These are phyloP conservation scores for Margaritispora aquatica DNA, from an alignment of 495 filamentous ascomycete genomes.

Conservation along the genomic window DNA sequence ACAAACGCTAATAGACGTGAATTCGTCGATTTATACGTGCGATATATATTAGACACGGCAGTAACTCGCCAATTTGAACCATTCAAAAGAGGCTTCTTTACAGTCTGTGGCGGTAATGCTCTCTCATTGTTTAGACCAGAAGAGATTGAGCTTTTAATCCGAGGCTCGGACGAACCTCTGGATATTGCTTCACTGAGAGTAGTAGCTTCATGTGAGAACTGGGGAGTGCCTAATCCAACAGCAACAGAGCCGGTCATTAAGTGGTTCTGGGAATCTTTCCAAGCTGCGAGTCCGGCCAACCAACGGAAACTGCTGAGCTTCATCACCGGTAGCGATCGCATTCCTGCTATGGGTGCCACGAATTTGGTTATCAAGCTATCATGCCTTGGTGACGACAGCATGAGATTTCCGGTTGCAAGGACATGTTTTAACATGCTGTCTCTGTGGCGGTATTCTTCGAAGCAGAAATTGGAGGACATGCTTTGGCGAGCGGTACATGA, in stretches of 20 bases:
- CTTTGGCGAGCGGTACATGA: slow-evolving; percentile 84
- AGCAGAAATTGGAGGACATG: slow-evolving; percentile 59
- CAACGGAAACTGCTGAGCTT: slow-evolving; percentile 81
- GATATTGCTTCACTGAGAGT: slow-evolving; percentile 71
- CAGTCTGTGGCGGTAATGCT: slow-evolving; percentile 86
- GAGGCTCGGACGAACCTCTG: slow-evolving; percentile 80
- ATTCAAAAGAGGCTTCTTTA: slow-evolving; percentile 93
- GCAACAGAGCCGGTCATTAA: slow-evolving; percentile 59
- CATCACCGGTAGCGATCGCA: slow-evolving; percentile 89
- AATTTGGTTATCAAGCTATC: slow-evolving; percentile 68
- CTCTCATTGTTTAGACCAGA: slow-evolving; percentile 87
- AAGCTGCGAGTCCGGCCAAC: slow-evolving; percentile 51
- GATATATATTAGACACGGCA: slow-evolving; percentile 71
- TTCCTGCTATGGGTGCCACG: slow-evolving; percentile 86
- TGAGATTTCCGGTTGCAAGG: slow-evolving; percentile 76
- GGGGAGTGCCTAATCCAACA: slow-evolving; percentile 42
- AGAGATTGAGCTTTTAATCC: slow-evolving; percentile 85
- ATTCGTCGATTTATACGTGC: slow-evolving; percentile 84
- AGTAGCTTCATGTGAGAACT: slow-evolving; percentile 79
- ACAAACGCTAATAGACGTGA: slow-evolving; percentile 81
- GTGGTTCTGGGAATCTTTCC: slow-evolving; percentile 91
- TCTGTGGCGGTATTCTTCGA: slow-evolving; percentile 63
- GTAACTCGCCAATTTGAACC: slow-evolving; percentile 86
- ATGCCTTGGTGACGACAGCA: slow-evolving; percentile 68
- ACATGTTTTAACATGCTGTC: slow-evolving; percentile 89